phyloP scores from a whole-genome alignment of 805 yeast species.

The Ogataea corticis region DNA sequence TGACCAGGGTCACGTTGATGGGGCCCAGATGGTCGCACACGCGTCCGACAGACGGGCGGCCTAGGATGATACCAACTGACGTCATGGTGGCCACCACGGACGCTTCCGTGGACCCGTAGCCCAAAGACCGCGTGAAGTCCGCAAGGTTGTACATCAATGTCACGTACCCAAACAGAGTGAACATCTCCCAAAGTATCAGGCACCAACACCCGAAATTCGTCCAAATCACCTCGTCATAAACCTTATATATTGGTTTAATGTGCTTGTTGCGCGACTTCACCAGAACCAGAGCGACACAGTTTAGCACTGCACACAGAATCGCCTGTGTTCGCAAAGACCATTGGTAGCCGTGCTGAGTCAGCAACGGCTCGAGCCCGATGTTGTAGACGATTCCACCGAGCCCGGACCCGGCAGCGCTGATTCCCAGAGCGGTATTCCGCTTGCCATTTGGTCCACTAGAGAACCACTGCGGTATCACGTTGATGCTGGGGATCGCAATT shows the following conservation, averaged over 20 bases:
- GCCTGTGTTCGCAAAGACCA: constrained; percentile 56
- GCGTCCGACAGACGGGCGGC: constrained; percentile 57
- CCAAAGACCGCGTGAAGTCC: constrained; percentile 59
- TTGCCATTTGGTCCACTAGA: constrained; percentile 41
- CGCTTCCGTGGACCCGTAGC: constrained; percentile 55
- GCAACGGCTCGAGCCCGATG: constrained; percentile 47
- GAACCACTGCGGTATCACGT: constrained; percentile 71
- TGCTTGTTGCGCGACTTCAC: constrained; percentile 40
- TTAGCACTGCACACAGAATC: constrained; percentile 38
- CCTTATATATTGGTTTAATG: constrained; percentile 36
- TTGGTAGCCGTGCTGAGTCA: constrained; percentile 37
- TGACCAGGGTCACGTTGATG: constrained; percentile 43
- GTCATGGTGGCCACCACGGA: constrained; percentile 61
- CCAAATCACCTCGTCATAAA: constrained; percentile 45
- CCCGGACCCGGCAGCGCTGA: constrained; percentile 53
- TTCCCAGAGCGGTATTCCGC: constrained; percentile 54
- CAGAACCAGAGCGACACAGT: constrained; percentile 35
- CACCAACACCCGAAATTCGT: constrained; percentile 36
- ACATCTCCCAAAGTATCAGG: constrained; percentile 40
- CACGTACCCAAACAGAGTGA: constrained; percentile 62
- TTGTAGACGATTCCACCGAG: constrained; percentile 52
- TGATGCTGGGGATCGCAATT: constrained; percentile 57
- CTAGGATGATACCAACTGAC: constrained; percentile 54
- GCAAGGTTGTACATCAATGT: constrained; percentile 58
- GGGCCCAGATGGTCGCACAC: constrained; percentile 54